phyloP scores from a whole-genome alignment of 768 basidiomycete species.

The Suillus tomentosus region DNA sequence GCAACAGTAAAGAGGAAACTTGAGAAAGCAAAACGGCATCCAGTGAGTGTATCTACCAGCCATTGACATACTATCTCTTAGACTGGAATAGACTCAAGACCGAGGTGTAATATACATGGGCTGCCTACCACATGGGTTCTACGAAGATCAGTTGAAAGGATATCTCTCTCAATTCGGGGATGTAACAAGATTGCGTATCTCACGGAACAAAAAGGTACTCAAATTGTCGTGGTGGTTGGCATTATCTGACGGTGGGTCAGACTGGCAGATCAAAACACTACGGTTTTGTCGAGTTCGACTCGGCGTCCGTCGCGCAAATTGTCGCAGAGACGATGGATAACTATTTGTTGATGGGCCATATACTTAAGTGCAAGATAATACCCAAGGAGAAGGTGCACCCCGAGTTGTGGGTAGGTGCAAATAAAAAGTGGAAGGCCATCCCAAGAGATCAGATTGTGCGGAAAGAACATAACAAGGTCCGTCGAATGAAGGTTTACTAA shows the following conservation, averaged over 20 bases:
- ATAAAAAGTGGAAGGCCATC: constrained; percentile 83
- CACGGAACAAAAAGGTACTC: constrained; percentile 87
- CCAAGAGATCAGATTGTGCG: constrained; percentile 74
- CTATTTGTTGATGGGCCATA: constrained; percentile 93
- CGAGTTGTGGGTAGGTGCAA: constrained; percentile 95
- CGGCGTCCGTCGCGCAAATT: constrained; percentile 86
- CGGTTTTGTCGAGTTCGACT: constrained; percentile 93
- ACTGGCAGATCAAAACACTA: constrained; percentile 97
- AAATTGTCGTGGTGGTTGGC: neutral
- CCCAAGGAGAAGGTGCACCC: constrained; percentile 91
- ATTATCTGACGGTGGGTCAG: constrained; percentile 41
- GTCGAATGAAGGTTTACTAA: constrained; percentile 7
- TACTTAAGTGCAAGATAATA: constrained; percentile 87
- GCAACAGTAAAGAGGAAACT: constrained; percentile 68
- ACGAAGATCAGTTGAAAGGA: constrained; percentile 88
- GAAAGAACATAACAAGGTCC: constrained; percentile 81
- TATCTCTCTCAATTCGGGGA: constrained; percentile 97
- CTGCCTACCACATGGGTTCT: constrained; percentile 95
- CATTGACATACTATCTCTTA: neutral
- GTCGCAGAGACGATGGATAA: constrained; percentile 99
- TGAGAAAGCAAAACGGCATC: constrained; percentile 62
- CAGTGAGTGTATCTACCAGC: constrained; percentile 46
- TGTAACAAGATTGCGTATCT: constrained; percentile 84
- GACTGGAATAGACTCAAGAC: constrained; percentile 44
- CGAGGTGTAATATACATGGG: constrained; percentile 88